Base-by-base conservation (phyloP, 176 grass and related monocot species). In the Pontederia crassipes region DNA sequence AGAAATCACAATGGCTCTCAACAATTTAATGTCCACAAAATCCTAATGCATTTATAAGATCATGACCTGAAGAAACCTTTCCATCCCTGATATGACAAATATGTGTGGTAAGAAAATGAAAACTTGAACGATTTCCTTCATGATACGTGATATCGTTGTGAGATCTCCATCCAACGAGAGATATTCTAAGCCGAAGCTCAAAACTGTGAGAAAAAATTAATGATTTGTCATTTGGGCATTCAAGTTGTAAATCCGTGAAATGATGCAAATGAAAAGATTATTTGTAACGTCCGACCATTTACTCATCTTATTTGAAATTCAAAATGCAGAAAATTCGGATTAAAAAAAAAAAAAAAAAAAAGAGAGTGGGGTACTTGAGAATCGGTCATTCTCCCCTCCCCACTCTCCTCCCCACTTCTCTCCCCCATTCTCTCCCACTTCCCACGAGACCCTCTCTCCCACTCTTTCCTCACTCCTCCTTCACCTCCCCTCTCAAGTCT, bases 41-140 rank as follows among this genome's bases (percentile, higher is more conserved):
- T 35, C n/a, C 14, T 9, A 2, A 61, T 10, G 14, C 16, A 46
- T 45, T 11, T 6, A 45, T 46, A 29, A 40, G 28, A 61, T 10
- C 11, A 61, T 13, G 35, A 28, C 2, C 52, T 45, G 26, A 0
- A 45, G 54, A 47, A 28, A 17, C 20, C 49, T 56, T 58, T 57
- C 48, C 65, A 27, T 62, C 88, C 92, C 87, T 90, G 83, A 96
- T 96, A 28, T 29, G 81, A 90, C 15, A 96, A 79, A 11, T 96
- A 91, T 12, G 92, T 96, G 70, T 96, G 92, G 56, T 96, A 96
- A 55, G 72, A 86, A 82, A 96, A 96, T 55, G 92, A 96, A 76
- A 90, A 96, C 72, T 70, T 88, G 68, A 96, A 96, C 61, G 86
- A 62, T 81, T 80, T 96, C 50, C 78, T 96, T 96, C 77, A 83